phyloP scores from a whole-genome alignment of 2,329 filamentous ascomycete species.

The Sclerotinia minor region DNA sequence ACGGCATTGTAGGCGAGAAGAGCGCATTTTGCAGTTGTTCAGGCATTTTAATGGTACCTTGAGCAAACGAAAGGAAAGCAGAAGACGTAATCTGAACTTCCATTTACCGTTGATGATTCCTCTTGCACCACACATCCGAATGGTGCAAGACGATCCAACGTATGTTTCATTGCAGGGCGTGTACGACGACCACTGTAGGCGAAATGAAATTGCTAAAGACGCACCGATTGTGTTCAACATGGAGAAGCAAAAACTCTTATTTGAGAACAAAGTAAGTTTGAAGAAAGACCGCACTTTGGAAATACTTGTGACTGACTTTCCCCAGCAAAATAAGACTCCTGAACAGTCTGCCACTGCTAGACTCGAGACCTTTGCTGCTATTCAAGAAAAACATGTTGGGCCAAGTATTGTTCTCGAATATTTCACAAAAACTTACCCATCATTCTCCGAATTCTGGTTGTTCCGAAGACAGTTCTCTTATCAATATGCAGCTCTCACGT shows the following conservation, averaged over 20 bases:
- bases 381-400: constrained; percentile 91
- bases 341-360: constrained; percentile 73
- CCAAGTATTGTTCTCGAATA: constrained; percentile 80
- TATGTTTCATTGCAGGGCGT: constrained; percentile 93
- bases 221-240: constrained; percentile 94
- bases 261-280: constrained; percentile 53
- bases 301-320: constrained; percentile 37
- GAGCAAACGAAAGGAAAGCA: constrained; percentile 89
- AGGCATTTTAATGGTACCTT: constrained; percentile 94
- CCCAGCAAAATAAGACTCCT: constrained; percentile 56
- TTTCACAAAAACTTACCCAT: constrained; percentile 84
- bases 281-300: neutral
- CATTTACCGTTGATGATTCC: constrained; percentile 95
- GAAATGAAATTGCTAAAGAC: constrained; percentile 85
- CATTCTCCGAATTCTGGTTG: constrained; percentile 94
- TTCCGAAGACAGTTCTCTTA: constrained; percentile 98
- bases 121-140: constrained; percentile 87
- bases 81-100: constrained; percentile 91
- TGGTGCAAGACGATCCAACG: constrained; percentile 93
- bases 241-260: constrained; percentile 81
- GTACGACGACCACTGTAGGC: constrained; percentile 93
- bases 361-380: constrained; percentile 89
- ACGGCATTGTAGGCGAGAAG: constrained; percentile 87
- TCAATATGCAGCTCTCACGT: constrained; percentile 90
- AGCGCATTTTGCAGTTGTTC: constrained; percentile 94